Conservation (phyloP, 441 rosid genomes). For the Macaranga tanarius region DNA sequence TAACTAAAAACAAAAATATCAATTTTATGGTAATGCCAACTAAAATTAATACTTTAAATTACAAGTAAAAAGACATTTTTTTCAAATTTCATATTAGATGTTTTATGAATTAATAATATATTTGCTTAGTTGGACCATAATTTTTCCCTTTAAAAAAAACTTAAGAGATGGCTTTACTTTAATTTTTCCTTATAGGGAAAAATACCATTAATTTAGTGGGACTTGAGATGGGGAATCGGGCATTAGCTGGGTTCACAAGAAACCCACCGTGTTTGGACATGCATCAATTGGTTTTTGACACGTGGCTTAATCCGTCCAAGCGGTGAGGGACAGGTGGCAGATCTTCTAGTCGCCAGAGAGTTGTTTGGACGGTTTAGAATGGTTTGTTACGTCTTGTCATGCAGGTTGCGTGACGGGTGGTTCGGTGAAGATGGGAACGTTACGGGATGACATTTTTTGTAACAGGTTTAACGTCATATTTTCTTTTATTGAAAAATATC, state of each 20-base stretch:
- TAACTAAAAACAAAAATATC: too few relatives aligned
- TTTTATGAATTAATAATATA: too few relatives aligned
- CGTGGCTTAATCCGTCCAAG: background rate
- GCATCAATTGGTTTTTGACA: background rate
- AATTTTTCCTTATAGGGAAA: background rate
- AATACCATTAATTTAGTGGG: background rate
- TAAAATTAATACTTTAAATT: too few relatives aligned
- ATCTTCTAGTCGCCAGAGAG: background rate
- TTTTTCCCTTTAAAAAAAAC: too few relatives aligned
- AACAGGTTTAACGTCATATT: slow-evolving; percentile 8
- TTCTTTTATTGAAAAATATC: background rate
- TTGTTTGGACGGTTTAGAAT: slow-evolving; percentile 10
- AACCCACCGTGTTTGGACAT: background rate
- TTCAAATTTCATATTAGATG: too few relatives aligned
- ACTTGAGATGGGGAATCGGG: background rate
- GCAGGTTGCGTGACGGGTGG: slow-evolving; percentile 29
- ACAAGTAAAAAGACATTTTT: too few relatives aligned
- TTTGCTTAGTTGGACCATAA: too few relatives aligned
- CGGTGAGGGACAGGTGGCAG: slow-evolving; percentile 19
- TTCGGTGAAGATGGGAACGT: slow-evolving; percentile 31
- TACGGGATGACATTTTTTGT: slow-evolving; percentile 17
- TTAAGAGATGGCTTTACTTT: background rate
- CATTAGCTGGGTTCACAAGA: background rate
- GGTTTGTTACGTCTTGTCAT: slow-evolving; percentile 30
- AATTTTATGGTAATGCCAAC: too few relatives aligned